phyloP scores from a whole-genome alignment of 2,329 filamentous ascomycete species.

The Fusarium humuli region DNA sequence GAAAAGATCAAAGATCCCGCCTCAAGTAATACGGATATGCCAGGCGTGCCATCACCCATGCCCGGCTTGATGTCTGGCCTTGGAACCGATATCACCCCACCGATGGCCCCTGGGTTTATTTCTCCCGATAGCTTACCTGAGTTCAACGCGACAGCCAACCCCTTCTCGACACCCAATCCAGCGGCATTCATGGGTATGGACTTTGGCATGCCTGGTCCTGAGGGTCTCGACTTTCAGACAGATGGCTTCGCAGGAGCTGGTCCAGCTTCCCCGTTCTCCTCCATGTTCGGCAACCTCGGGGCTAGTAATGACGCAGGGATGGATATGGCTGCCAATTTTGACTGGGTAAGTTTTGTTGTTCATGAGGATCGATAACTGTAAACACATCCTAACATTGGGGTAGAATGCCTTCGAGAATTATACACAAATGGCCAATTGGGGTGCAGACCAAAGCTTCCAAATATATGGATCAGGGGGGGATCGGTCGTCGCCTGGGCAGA shows the following conservation, averaged over 20 bases:
- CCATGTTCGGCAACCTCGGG: slow-evolving; percentile 63
- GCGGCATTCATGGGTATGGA: slow-evolving; percentile 59
- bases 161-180: slow-evolving; percentile 54
- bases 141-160: slow-evolving; percentile 44
- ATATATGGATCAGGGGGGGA: slow-evolving; percentile 57
- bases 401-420: slow-evolving; percentile 69
- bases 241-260: slow-evolving; percentile 47
- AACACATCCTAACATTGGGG: slow-evolving; percentile 42
- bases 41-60: slow-evolving; percentile 34
- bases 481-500: slow-evolving; percentile 46
- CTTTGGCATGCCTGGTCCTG: slow-evolving; percentile 52
- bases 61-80: slow-evolving; percentile 52
- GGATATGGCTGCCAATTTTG: slow-evolving; percentile 64
- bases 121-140: slow-evolving; percentile 45
- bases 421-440: slow-evolving; percentile 65
- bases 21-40: slow-evolving; percentile 14
- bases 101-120: slow-evolving; percentile 44
- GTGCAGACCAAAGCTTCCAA: slow-evolving; percentile 63
- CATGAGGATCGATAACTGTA: not conserved
- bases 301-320: slow-evolving; percentile 46
- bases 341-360: slow-evolving; percentile 63
- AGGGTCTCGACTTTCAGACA: slow-evolving; percentile 49
- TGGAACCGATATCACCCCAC: slow-evolving; percentile 52
- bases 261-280: slow-evolving; percentile 61
- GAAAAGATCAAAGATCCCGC: slow-evolving; percentile 70